Evolutionary conservation across 176 grass and related monocot genomes (phyloP), one percentile per base, ranked within the genome.

Genomic region (Triticum turgidum): DNA sequence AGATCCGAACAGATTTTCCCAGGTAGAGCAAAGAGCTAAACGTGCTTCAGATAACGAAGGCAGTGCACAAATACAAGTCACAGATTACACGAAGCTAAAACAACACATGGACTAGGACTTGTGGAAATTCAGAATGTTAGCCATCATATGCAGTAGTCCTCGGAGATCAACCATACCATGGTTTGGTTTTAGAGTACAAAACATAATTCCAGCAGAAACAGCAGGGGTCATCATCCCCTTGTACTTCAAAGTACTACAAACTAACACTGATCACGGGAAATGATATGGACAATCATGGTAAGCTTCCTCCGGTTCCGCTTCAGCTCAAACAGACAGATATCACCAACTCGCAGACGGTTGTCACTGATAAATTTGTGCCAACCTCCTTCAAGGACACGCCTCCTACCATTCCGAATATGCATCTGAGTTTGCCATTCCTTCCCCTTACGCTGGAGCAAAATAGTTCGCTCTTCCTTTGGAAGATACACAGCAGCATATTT

Each of bases 261-360:
- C 65, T 37, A 80, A 41, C 41, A 71, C 32, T 69, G 68, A 30
- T 82, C 64, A 17, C 20, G 51, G 27, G 3, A 70, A 30, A 90
- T 80, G 47, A 91, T 67, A 73, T 88, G 69, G 29, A 94, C 85
- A 37, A 10, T 24, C 82, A 90, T 88, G 1, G 51, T 86, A 66
- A 88, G 49, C 69, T 67, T 63, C 3, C 21, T 67, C 27, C 54
- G 18, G 12, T 78, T 77, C 52, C 25, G 51, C 54, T 80, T 82
- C 59, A 90, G 85, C 44, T 94, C 90, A 0, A 92, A 90, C 10
- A 94, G 35, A 54, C 90, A 92, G 49, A 92, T 81, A 61, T 92
- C 88, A 4, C 85, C 90, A 2, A 83, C 56, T 20, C 14, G 42
- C 18, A 94, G 68, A 24, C 32, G 69, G 45, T 90, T 94, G 54